Conservation (phyloP, 768 basidiomycete genomes). For the Phanerodontia chrysosporium region DNA sequence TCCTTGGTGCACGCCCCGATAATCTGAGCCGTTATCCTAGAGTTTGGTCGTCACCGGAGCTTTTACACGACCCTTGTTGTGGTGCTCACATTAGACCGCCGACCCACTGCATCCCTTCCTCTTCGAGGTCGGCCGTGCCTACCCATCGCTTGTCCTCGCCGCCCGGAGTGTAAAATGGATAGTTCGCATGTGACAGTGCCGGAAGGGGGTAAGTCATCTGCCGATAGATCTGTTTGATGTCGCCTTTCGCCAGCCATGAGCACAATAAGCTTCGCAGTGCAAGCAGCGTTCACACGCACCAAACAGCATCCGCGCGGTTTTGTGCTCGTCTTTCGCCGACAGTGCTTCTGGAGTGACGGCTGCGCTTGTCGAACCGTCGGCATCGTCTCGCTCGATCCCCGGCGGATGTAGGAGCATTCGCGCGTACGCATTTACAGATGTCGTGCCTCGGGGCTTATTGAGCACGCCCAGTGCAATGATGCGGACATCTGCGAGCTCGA, state of each 20-base stretch:
- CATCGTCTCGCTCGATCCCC: conserved; percentile 40
- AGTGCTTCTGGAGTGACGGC: neutral
- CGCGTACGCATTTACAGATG: conserved; percentile 67
- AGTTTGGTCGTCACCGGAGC: neutral
- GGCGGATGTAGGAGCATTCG: conserved; percentile 65
- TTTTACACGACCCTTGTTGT: neutral
- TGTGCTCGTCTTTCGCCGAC: neutral
- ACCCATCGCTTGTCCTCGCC: conserved; percentile 66
- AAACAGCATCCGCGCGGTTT: neutral
- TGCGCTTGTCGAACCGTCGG: neutral
- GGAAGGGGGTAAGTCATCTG: conserved; percentile 57
- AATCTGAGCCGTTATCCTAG: conserved; percentile 62
- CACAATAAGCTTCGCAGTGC: neutral
- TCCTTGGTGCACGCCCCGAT: conserved; percentile 40
- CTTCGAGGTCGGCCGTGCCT: conserved; percentile 44
- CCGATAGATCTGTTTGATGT: conserved; percentile 29
- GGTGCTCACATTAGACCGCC: conserved; percentile 59
- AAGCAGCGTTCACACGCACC: conserved; percentile 1
- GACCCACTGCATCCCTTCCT: conserved; percentile 67
- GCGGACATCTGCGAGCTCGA: conserved; percentile 68
- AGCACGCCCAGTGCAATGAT: conserved; percentile 69
- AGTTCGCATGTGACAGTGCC: conserved; percentile 48
- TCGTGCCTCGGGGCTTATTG: conserved; percentile 48
- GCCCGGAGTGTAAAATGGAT: conserved; percentile 71
- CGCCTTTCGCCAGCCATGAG: neutral